Evolutionary conservation across 2,329 filamentous ascomycete species (phyloP).

Genomic region (Orbilia ellipsospora): DNA sequence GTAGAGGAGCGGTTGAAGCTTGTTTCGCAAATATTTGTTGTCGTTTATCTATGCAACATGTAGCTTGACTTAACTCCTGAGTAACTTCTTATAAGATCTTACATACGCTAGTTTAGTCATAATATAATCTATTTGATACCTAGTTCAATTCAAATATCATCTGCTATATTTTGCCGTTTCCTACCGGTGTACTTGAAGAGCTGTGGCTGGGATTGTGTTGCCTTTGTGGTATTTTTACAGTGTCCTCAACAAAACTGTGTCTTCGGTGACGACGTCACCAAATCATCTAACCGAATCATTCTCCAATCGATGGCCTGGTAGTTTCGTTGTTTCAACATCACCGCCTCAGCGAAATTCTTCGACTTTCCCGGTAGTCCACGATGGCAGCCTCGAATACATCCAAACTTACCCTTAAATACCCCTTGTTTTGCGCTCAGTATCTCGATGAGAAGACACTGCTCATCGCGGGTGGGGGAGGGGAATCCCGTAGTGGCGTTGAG

Average conservation of each 20-base stretch:
- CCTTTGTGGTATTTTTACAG: conserved; percentile 32
- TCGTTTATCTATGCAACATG: too few species aligned
- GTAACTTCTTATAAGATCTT: too few species aligned
- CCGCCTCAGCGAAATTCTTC: neutral
- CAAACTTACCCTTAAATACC: conserved; percentile 59
- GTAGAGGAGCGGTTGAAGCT: too few species aligned
- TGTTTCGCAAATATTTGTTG: too few species aligned
- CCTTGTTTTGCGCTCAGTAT: conserved; percentile 59
- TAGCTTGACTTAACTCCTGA: too few species aligned
- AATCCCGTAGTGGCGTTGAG: conserved; percentile 58
- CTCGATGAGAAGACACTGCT: conserved; percentile 57
- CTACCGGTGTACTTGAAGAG: too few species aligned
- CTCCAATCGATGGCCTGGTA: conserved; percentile 12
- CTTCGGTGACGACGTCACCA: conserved; percentile 49
- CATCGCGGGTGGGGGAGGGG: conserved; percentile 59
- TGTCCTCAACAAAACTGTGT: conserved; percentile 36
- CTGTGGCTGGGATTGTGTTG: conserved; percentile 19
- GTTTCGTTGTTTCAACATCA: conserved; percentile 1
- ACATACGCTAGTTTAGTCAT: too few species aligned
- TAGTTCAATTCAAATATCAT: too few species aligned
- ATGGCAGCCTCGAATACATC: conserved; percentile 58
- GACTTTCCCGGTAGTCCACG: conserved; percentile 2
- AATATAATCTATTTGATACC: too few species aligned
- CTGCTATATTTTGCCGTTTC: too few species aligned
- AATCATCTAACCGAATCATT: conserved; percentile 2